Percentiles rank a stretch among this genome's conserved stretches.
These are phyloP conservation scores for Yarrowia galli DNA, from an alignment of 1,139 yeast genomes.

Conservation along the genomic window DNA sequence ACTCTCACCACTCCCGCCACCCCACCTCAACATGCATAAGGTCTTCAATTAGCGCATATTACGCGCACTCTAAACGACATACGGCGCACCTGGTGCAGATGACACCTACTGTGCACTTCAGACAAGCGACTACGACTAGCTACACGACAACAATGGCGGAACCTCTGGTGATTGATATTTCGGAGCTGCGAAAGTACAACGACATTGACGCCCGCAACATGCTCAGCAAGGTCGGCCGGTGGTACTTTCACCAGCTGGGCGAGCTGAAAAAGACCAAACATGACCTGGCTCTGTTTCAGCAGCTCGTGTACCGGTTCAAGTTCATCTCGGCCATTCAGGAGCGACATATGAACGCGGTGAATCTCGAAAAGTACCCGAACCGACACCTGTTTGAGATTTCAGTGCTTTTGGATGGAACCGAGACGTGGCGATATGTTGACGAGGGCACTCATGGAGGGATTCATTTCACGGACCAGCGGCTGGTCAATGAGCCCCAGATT, in stretches of 20 bases:
- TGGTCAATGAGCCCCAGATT: not conserved
- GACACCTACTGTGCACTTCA: too few relatives aligned
- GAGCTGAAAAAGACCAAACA: slow-evolving; percentile 6
- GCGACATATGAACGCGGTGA: not conserved
- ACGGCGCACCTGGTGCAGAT: too few relatives aligned
- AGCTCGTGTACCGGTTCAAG: slow-evolving; percentile 11
- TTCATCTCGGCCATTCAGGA: not conserved
- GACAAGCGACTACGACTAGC: too few relatives aligned
- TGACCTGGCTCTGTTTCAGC: slow-evolving; percentile 9
- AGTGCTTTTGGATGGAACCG: slow-evolving; percentile 4
- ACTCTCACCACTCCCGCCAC: too few relatives aligned
- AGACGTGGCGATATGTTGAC: not conserved
- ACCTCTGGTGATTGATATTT: not conserved
- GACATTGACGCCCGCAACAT: not conserved
- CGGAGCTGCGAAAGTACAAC: not conserved
- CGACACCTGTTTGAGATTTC: not conserved
- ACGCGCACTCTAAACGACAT: too few relatives aligned
- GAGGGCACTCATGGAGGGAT: not conserved
- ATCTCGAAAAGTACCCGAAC: not conserved
- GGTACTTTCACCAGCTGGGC: slow-evolving; percentile 15
- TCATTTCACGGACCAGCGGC: slow-evolving; percentile 6
- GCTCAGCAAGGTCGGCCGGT: not conserved
- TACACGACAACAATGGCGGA: not conserved
- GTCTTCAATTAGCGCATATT: too few relatives aligned
- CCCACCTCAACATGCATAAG: too few relatives aligned